Evolutionary conservation across 345 rosid genomes (phyloP), one percentile per base, ranked within the genome.

Genomic region (Dipteronia sinensis): DNA sequence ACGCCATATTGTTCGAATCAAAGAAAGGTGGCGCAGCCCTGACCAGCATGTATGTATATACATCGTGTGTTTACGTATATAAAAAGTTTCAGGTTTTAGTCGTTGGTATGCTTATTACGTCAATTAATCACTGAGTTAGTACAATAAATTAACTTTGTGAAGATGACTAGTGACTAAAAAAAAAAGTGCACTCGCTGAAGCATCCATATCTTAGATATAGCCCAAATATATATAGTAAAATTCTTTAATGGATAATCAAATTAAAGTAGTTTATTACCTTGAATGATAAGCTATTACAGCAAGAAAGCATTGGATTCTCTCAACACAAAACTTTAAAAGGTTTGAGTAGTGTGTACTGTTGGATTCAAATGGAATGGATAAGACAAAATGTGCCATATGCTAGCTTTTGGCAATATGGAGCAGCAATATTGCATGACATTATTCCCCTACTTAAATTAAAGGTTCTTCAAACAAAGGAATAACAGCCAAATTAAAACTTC

Each of bases 371-470:
- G 74, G 58, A 12, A 46, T 75, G 86, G 86, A 86, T 77, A 72
- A 84, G 87, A 82, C 82, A 79, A 81, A 75, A 55, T 84, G 83
- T 80, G 86, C 82, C 68, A 65, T 78, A 65, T 83, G 84, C 85
- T 77, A 4, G 29, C 63, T 34, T 34, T 34, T 34, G 6, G 38
- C 67, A 47, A 63, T 64, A 20, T 55, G 47, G 68, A 31, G 10
- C 47, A 55, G 8, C 63, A 58, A 44, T 64, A 76, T 70, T 49
- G 80, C 62, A 66, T 77, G 78, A 7, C 70, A 56, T 78, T 82
- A 84, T 82, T 76, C 85, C 75, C 58, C 61, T 42, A 64, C 49
- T 65, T 78, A 71, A 76, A 58, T 65, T 78, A 71, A 76, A 75
- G 67, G 67, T 72, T 63, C 58, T 42, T 74, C 61, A 34, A 49